A percentile compares a stretch with the other conserved stretches of the same genome.
Evolutionary conservation across 179 eudicot genomes (phyloP).

Genomic region (Spergularia azorica): DNA sequence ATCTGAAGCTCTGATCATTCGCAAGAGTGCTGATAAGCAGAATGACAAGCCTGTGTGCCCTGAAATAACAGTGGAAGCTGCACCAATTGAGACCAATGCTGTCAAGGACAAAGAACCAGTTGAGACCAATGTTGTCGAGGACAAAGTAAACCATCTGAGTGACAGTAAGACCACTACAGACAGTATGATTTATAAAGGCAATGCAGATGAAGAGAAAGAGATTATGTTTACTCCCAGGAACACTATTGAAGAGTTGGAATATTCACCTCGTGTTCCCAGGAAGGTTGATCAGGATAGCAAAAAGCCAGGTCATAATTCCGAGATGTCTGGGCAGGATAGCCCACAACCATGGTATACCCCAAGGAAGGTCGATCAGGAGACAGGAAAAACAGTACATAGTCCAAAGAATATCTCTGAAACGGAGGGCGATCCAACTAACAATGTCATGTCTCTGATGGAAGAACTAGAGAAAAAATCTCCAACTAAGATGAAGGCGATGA

Average conservation of each 20-base stretch:
- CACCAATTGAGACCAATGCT: background rate
- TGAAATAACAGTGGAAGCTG: slow-evolving; percentile 13
- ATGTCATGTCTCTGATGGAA: slow-evolving; percentile 4
- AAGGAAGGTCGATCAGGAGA: slow-evolving; percentile 16
- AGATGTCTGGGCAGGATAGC: background rate
- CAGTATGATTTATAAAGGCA: background rate
- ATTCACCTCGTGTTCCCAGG: background rate
- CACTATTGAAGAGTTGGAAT: background rate
- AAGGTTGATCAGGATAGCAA: background rate
- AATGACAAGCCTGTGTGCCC: slow-evolving; percentile 21
- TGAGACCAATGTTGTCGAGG: background rate
- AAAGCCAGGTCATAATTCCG: too few species aligned
- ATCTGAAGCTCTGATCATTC: slow-evolving; percentile 19
- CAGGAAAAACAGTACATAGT: background rate
- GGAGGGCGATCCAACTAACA: slow-evolving; percentile 8
- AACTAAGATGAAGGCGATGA: slow-evolving; percentile 35
- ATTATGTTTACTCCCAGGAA: background rate
- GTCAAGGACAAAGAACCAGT: too few species aligned
- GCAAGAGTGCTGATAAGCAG: slow-evolving; percentile 11
- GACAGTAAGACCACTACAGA: background rate
- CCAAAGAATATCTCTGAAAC: slow-evolving; percentile 1
- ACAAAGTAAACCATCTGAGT: slow-evolving; percentile 9
- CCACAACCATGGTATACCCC: background rate
- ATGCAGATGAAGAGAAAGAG: slow-evolving; percentile 7
- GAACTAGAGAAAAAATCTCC: slow-evolving; percentile 20